These are phyloP conservation scores for Fraxinus americana DNA, from an alignment of 257 asterid genomes.

Conservation along the genomic window DNA sequence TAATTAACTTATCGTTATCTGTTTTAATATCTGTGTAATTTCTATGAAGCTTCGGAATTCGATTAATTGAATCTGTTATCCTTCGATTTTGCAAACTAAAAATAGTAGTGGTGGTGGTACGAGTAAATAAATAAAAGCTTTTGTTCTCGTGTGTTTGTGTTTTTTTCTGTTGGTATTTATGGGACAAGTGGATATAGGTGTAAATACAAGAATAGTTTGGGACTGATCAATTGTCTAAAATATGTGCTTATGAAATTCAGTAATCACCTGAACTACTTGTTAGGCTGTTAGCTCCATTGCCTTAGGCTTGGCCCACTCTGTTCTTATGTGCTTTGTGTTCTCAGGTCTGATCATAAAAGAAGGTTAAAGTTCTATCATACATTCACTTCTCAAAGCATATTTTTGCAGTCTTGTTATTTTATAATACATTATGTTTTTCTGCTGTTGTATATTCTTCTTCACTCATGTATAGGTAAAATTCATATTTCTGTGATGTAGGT, in stretches of 20 bases:
- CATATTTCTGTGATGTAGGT: conserved; percentile 49
- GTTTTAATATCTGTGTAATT: too few species aligned
- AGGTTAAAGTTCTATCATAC: not conserved
- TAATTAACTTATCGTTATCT: not conserved
- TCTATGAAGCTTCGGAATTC: not conserved
- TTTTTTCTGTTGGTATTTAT: not conserved
- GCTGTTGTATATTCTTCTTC: not conserved
- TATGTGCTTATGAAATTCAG: not conserved
- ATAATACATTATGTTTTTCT: not conserved
- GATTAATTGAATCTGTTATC: not conserved
- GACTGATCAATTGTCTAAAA: not conserved
- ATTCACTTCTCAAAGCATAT: not conserved
- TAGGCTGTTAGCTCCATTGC: not conserved
- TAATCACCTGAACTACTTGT: not conserved
- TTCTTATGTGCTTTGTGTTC: not conserved
- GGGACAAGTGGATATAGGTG: not conserved
- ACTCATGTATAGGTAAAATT: conserved; percentile 17
- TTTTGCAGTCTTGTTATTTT: not conserved
- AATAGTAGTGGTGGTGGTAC: not conserved
- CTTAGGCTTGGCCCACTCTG: not conserved
- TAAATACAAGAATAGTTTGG: not conserved
- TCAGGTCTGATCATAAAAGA: not conserved
- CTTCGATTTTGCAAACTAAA: too few species aligned
- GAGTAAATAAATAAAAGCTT: too few species aligned
- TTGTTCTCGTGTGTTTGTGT: not conserved